Percentiles rank a stretch among this genome's conserved stretches.
Evolutionary conservation across 108 stramenopile species (phyloP).

Genomic region (Stephanodiscus minutulus): DNA sequence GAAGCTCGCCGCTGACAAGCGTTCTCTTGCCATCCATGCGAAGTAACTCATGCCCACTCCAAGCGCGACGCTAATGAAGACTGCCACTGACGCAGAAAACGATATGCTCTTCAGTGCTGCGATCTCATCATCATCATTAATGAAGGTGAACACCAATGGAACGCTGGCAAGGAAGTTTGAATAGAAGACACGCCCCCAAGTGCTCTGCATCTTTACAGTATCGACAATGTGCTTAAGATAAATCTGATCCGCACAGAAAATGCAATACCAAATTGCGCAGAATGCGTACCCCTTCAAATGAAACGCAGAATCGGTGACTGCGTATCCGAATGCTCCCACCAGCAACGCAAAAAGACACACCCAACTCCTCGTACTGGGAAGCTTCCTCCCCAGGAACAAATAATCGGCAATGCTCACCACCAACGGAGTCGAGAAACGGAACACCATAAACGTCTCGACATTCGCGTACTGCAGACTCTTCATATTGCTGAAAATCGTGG

Average conservation of each 20-base stretch:
- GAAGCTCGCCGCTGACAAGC: constrained; percentile 64
- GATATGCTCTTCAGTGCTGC: constrained; percentile 42
- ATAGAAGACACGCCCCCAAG: constrained; percentile 75
- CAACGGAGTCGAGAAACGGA: constrained; percentile 63
- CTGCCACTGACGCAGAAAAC: constrained; percentile 38
- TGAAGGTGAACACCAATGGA: constrained; percentile 57
- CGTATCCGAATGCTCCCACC: constrained; percentile 54
- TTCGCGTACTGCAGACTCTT: constrained; percentile 59
- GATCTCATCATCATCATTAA: constrained; percentile 41
- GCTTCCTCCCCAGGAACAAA: constrained; percentile 54
- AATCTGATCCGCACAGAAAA: constrained; percentile 69
- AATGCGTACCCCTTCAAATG: constrained; percentile 55
- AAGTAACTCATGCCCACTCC: constrained; percentile 70
- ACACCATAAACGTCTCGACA: constrained; percentile 73
- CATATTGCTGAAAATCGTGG: constrained; percentile 53
- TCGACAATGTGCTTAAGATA: constrained; percentile 71
- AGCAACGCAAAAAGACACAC: constrained; percentile 43
- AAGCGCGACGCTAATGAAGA: constrained; percentile 51
- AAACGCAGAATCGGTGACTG: constrained; percentile 58
- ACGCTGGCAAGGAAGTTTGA: constrained; percentile 59
- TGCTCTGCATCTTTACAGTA: constrained; percentile 70
- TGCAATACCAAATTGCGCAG: constrained; percentile 61
- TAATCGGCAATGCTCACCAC: constrained; percentile 58
- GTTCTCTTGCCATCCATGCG: constrained; percentile 62
- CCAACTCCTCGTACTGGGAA: constrained; percentile 52